Evolutionary conservation across 2,329 filamentous ascomycete genomes (phyloP), one percentile per base, ranked within the genome.

Genomic region (Didymosphaeria variabile): DNA sequence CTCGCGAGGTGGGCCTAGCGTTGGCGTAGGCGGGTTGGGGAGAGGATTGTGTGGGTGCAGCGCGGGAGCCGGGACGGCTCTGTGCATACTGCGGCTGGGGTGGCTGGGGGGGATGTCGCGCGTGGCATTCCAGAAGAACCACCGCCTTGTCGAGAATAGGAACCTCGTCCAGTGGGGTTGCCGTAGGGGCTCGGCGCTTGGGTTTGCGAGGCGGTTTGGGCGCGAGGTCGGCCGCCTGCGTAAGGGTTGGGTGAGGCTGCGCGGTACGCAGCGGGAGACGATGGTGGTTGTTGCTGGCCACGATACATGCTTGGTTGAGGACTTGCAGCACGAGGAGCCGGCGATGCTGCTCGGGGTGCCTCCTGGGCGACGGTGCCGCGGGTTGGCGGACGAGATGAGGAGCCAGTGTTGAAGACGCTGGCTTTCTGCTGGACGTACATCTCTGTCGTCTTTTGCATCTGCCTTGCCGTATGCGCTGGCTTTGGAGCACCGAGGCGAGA

Each of bases 381-480:
- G 5, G 87, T 89, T 13, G 82, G 80, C 3, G 88, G 85, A 13
- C 88, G 85, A 26, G 89, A 84, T 42, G 61, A 61, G 80, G 81
- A 58, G 75, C 67, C 64, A 4, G 70, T 69, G 56, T 80, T 81
- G 77, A 96, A 95, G 82, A 97, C 90, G 72, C 86, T 93, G 46
- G 92, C 87, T 2, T 92, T 92, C 77, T 97, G 91, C 49, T 89
- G 88, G 23, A 91, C 88, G 72, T 94, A 97, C 78, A 93, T 93
- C 70, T 96, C 91, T 0, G 93, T 95, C 4, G 94, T 92, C 77
- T 97, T 92, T 74, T 97, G 92, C 96, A 99, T 99, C 51, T 95
- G 92, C 65, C 91, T 92, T 4, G 93, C 91, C 0, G 96, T 99
- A 62, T 96, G 93, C 1, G 95, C 95, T 2, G 94, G 93, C 60